A percentile compares a stretch with the other conserved stretches of the same genome.
phyloP scores from a whole-genome alignment of 169 alveolate genomes.

The Ichthyophthirius multifiliis region DNA sequence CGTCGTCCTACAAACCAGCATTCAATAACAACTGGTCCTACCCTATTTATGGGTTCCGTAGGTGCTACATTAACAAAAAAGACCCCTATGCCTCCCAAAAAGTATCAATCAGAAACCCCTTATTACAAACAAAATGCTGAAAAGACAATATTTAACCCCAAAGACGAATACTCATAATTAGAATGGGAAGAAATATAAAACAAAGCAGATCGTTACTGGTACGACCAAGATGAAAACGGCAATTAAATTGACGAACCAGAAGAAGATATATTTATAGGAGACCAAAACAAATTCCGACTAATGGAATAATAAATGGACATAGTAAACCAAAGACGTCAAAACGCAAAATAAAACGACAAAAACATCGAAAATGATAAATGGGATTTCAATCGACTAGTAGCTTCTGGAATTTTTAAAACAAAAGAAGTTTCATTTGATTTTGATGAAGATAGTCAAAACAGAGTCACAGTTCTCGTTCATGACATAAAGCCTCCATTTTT shows the following conservation, averaged over 20 bases:
- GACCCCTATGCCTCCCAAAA: conserved; percentile 1
- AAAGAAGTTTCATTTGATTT: conserved; percentile 76
- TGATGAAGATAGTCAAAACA: conserved; percentile 89
- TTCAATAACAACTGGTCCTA: background rate
- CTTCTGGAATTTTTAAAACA: conserved; percentile 90
- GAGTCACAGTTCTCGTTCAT: conserved; percentile 91
- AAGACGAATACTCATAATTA: conserved; percentile 53
- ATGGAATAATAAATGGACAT: conserved; percentile 61
- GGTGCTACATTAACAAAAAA: background rate
- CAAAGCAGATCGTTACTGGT: conserved; percentile 78
- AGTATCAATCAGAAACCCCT: background rate
- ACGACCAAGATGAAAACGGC: conserved; percentile 81
- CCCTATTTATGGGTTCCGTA: background rate
- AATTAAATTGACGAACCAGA: conserved; percentile 53
- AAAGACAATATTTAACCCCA: too few relatives aligned
- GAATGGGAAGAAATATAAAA: conserved; percentile 69
- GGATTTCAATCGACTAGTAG: conserved; percentile 95
- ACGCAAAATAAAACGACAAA: conserved; percentile 81
- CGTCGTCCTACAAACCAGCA: too few relatives aligned
- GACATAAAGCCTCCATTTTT: conserved; percentile 95
- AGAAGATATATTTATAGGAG: conserved; percentile 56
- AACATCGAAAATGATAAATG: conserved; percentile 94
- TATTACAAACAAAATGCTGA: background rate
- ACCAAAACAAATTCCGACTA: conserved; percentile 49
- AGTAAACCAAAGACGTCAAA: conserved; percentile 52